Evolutionary conservation across 805 yeast genomes (phyloP).

Genomic region (Dipodascopsis tothii): DNA sequence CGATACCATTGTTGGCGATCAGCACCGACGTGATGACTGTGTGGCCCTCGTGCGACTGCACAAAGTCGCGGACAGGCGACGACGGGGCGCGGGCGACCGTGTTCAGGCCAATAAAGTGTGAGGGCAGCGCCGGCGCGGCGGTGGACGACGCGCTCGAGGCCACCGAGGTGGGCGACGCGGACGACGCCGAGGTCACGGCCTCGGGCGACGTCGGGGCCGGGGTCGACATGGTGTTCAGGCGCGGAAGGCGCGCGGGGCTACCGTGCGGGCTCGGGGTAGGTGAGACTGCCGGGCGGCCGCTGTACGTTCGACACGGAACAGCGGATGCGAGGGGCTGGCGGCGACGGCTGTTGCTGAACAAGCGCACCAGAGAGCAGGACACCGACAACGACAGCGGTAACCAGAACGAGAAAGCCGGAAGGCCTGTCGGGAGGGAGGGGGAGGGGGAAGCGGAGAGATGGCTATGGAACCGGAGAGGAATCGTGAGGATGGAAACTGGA

Average conservation of each 20-base stretch:
- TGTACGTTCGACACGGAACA: not conserved
- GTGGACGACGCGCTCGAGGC: slow-evolving; percentile 7
- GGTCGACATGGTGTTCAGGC: too few species aligned
- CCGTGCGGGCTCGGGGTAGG: not conserved
- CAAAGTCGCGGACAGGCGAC: slow-evolving; percentile 68
- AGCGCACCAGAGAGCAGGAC: too few species aligned
- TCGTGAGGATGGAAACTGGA: not conserved
- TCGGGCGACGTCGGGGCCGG: too few species aligned
- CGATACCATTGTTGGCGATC: slow-evolving; percentile 98
- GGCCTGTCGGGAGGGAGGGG: slow-evolving; percentile 3
- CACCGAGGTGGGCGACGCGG: too few species aligned
- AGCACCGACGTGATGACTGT: slow-evolving; percentile 79
- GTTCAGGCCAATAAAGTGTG: slow-evolving; percentile 76
- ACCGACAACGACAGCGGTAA: too few species aligned
- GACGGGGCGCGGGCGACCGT: slow-evolving; percentile 70
- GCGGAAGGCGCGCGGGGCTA: not conserved
- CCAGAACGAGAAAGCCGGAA: slow-evolving; percentile 1
- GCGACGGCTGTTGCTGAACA: too few species aligned
- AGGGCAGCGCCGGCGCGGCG: slow-evolving; percentile 30
- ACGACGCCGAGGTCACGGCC: too few species aligned
- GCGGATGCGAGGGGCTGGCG: too few species aligned
- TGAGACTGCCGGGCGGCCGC: not conserved
- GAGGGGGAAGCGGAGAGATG: slow-evolving; percentile 2
- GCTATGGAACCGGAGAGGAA: slow-evolving; percentile 4
- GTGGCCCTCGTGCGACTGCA: slow-evolving; percentile 81